phyloP scores from a whole-genome alignment of 331 rosid genomes.

The Cydonia oblonga region DNA sequence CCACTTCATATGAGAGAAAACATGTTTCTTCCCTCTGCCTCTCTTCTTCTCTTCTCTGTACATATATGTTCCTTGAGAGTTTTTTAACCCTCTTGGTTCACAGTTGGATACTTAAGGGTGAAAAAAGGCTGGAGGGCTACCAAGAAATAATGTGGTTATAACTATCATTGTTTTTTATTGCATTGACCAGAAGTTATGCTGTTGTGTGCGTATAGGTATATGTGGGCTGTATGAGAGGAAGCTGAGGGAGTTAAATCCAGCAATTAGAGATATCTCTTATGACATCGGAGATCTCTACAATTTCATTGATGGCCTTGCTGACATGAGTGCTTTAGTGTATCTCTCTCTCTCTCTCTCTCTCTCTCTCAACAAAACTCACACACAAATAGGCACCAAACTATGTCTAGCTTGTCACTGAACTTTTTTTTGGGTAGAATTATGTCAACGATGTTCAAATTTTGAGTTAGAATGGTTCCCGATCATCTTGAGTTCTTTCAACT shows the following conservation, averaged over 20 bases:
- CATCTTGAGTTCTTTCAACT: background rate
- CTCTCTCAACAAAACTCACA: background rate
- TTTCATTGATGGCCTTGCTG: conserved; percentile 91
- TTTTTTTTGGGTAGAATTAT: background rate
- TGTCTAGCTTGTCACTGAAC: background rate
- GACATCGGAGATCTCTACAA: conserved; percentile 89
- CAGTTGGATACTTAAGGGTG: background rate
- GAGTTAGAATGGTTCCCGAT: background rate
- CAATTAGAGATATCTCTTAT: conserved; percentile 68
- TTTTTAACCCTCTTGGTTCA: background rate
- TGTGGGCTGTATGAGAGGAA: conserved; percentile 92
- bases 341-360: conserved; percentile 16
- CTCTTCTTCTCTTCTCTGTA: background rate
- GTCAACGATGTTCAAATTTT: background rate
- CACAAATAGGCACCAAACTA: background rate
- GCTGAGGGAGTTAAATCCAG: conserved; percentile 91
- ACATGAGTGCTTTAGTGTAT: conserved; percentile 96
- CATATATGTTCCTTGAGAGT: background rate
- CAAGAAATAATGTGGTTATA: background rate
- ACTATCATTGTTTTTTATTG: background rate
- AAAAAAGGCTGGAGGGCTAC: background rate
- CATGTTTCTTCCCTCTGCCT: background rate
- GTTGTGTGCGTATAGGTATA: conserved; percentile 53
- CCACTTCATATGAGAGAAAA: background rate
- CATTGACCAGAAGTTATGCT: conserved; percentile 12